These are phyloP conservation scores for Sclerotinia nivalis DNA, from an alignment of 2,329 filamentous ascomycete species.

Conservation along the genomic window DNA sequence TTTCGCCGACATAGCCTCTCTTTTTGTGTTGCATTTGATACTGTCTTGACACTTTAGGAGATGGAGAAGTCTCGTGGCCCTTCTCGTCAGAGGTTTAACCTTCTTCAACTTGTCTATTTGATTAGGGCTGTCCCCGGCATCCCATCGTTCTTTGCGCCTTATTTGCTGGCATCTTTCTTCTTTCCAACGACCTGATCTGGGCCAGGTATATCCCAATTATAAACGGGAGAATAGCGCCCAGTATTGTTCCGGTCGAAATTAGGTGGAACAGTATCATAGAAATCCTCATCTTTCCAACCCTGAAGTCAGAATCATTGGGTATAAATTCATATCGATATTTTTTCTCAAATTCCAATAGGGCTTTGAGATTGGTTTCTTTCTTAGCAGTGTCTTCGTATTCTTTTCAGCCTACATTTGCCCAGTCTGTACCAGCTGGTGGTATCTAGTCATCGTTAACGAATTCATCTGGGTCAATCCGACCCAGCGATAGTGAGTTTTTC, in stretches of 20 bases:
- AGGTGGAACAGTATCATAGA: too few species aligned
- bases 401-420: too few species aligned
- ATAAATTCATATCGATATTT: too few species aligned
- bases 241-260: neutral
- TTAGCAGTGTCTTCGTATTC: neutral
- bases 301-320: neutral
- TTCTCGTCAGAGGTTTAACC: neutral
- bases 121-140: too few species aligned
- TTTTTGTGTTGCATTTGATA: too few species aligned
- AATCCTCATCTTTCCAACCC: neutral
- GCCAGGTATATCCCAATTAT: neutral
- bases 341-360: neutral
- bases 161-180: neutral
- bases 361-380: neutral
- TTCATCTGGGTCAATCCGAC: neutral
- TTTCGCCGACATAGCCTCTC: too few species aligned
- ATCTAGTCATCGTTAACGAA: too few species aligned
- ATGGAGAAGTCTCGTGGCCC: neutral
- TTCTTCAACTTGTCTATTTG: neutral
- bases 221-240: neutral
- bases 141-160: neutral
- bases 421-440: neutral
- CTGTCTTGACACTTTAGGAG: too few species aligned
- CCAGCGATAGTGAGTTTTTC: neutral
- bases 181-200: neutral